Evolutionary conservation across 345 rosid species (phyloP).

Genomic region (Brassica incana): DNA sequence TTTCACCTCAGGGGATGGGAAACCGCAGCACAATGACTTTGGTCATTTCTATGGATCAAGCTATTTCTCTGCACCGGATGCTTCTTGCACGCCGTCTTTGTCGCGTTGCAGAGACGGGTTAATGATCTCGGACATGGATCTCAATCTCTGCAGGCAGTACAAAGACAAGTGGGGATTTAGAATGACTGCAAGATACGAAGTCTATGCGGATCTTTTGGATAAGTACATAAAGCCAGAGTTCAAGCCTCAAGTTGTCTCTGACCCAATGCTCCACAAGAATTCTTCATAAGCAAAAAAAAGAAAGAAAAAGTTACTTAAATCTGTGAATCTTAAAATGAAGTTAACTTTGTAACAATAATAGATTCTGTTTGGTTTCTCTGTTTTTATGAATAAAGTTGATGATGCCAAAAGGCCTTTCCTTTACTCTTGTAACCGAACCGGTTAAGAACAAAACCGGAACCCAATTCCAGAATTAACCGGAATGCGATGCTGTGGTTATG

Average conservation of each 20-base stretch:
- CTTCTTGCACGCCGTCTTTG: conserved; percentile 87
- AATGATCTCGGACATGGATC: conserved; percentile 83
- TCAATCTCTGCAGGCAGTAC: conserved; percentile 84
- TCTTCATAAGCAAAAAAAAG: conserved; percentile 40
- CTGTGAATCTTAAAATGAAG: conserved; percentile 5
- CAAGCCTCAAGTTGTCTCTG: conserved; percentile 72
- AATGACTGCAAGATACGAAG: conserved; percentile 81
- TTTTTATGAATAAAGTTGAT: conserved; percentile 5
- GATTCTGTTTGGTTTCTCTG: conserved; percentile 12
- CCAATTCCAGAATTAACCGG: conserved; percentile 12
- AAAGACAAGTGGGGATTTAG: conserved; percentile 97
- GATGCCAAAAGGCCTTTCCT: conserved; percentile 4
- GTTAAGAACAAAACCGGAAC: conserved; percentile 13
- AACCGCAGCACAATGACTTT: conserved; percentile 77
- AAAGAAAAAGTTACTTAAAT: neutral
- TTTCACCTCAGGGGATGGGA: conserved; percentile 91
- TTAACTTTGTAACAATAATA: conserved; percentile 19
- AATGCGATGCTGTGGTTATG: neutral
- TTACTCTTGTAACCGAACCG: conserved; percentile 4
- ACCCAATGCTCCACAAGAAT: conserved; percentile 69
- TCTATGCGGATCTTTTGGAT: conserved; percentile 61
- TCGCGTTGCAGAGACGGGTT: conserved; percentile 78
- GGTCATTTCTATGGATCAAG: conserved; percentile 96
- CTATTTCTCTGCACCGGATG: conserved; percentile 92
- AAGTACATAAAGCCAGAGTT: conserved; percentile 68